Conservation (phyloP, 257 asterid species). For the Misopates orontium region DNA sequence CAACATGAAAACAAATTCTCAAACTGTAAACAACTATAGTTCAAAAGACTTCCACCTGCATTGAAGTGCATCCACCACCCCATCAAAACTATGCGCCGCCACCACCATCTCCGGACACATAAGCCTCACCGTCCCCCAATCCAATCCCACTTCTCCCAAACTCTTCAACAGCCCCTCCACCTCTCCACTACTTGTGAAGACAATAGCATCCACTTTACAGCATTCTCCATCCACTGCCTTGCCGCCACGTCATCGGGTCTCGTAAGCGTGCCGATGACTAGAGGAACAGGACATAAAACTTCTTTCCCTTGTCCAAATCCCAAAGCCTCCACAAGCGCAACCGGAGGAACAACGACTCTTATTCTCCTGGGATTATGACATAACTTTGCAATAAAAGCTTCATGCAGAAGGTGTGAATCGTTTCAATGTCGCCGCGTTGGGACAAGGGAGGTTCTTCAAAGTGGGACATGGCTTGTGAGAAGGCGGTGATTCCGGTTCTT, state of each 20-base stretch:
- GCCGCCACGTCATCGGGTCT: slow-evolving; percentile 69
- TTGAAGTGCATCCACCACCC: slow-evolving; percentile 65
- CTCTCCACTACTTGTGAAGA: slow-evolving; percentile 80
- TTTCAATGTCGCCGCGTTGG: slow-evolving; percentile 45
- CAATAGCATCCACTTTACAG: slow-evolving; percentile 84
- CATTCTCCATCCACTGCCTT: too few relatives aligned
- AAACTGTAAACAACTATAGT: too few relatives aligned
- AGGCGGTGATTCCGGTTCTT: slow-evolving; percentile 67
- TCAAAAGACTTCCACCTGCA: slow-evolving; percentile 43
- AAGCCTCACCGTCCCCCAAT: slow-evolving; percentile 67
- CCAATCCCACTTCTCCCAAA: slow-evolving; percentile 57
- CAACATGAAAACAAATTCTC: too few relatives aligned
- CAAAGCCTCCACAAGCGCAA: slow-evolving; percentile 54
- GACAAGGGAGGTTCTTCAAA: slow-evolving; percentile 36
- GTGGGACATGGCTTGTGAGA: slow-evolving; percentile 46
- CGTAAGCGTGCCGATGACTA: slow-evolving; percentile 59
- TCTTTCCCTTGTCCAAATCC: slow-evolving; percentile 58
- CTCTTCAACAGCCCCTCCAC: slow-evolving; percentile 87
- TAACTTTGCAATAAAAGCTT: too few relatives aligned
- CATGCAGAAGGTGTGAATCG: too few relatives aligned
- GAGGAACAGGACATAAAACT: slow-evolving; percentile 73
- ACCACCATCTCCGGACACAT: slow-evolving; percentile 70
- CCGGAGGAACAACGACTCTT: slow-evolving; percentile 58
- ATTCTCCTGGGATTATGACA: slow-evolving; percentile 51
- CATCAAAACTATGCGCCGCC: slow-evolving; percentile 76